Percentiles rank a stretch among this genome's conserved stretches.
Conservation (phyloP, 805 yeast genomes). For the Pichia insulana region DNA sequence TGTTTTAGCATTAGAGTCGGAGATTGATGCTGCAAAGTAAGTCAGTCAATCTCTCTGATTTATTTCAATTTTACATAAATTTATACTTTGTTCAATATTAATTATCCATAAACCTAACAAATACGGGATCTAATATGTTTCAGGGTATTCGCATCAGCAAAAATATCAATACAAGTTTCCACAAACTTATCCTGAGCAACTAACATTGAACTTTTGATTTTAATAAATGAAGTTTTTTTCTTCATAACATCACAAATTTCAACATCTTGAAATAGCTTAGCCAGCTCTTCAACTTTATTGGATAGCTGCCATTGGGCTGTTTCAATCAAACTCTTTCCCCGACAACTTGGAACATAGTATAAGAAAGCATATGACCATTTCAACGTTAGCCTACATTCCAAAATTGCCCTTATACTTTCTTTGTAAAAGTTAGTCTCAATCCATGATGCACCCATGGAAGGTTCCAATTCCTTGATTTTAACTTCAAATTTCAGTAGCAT, state of each 20-base stretch:
- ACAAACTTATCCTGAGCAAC: constrained; percentile 15
- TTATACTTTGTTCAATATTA: no score
- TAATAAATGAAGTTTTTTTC: constrained; percentile 20
- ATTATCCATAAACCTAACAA: no score
- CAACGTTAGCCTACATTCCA: constrained; percentile 63
- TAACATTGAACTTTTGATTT: constrained; percentile 16
- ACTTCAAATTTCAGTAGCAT: constrained; percentile 55
- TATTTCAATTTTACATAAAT: no score
- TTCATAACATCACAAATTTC: constrained; percentile 21
- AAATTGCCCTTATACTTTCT: constrained; percentile 57
- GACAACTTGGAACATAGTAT: constrained; percentile 45
- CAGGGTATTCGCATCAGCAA: constrained; percentile 3
- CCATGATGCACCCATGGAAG: constrained; percentile 63
- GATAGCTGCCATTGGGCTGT: constrained; percentile 19
- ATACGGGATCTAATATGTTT: neutral
- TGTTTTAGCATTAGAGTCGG: constrained; percentile 41
- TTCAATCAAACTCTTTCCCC: constrained; percentile 57
- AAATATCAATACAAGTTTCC: constrained; percentile 21
- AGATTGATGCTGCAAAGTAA: constrained; percentile 15
- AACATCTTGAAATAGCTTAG: constrained; percentile 29
- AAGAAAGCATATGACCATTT: constrained; percentile 90
- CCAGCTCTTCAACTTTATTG: constrained; percentile 24
- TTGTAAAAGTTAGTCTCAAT: constrained; percentile 78
- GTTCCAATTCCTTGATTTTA: constrained; percentile 58
- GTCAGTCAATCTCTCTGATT: neutral